Evolutionary conservation across 2,329 filamentous ascomycete genomes (phyloP), one percentile per base, ranked within the genome.

Genomic region (Corniculantispora saksenae): DNA sequence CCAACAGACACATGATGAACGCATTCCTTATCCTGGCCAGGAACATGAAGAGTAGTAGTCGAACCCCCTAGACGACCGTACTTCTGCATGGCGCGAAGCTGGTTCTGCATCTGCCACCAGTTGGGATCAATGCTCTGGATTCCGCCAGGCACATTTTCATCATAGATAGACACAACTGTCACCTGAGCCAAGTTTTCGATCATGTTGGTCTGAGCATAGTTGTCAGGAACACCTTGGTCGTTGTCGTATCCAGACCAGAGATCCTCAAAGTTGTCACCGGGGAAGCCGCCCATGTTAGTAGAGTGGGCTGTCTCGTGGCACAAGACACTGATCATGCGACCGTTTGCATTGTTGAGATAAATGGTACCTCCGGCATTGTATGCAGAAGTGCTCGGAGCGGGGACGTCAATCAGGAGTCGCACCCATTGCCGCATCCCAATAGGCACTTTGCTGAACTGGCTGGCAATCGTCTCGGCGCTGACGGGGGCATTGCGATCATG

Each of bases 391-490:
- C 35, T 17, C 9, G 23, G 12, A 1, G 48, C 51, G 17, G 61
- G 61, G 17, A 63, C 53, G 23, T 63, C 61, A 8, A 63, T 63
- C 10, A 63, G 27, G 2, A 56, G 40, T n/a, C 61, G 61, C 10
- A 63, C 61, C 51, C 54, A 63, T 21, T 63, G 61, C 1, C 61
- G 61, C 61, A 63, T 63, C 15, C 54, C 51, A 10, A 63, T 57
- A 1, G 61, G 61, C 25, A 63, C 61, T 19, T 56, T 63, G 40
- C 61, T 57, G 45, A 63, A 63, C 21, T 56, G 61, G 29, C 53
- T 17, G 19, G 61, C 61, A 17, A 63, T 29, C 8, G 61, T 63
- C 21, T 63, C 61, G 7, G 51, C 27, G 19, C 40, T 50, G 8
- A 40, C 54, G 2, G 61, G 51, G n/a, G 61, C 53, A 6, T 40